phyloP scores from a whole-genome alignment of 179 eudicot genomes.

The Heliamphora ciliata region DNA sequence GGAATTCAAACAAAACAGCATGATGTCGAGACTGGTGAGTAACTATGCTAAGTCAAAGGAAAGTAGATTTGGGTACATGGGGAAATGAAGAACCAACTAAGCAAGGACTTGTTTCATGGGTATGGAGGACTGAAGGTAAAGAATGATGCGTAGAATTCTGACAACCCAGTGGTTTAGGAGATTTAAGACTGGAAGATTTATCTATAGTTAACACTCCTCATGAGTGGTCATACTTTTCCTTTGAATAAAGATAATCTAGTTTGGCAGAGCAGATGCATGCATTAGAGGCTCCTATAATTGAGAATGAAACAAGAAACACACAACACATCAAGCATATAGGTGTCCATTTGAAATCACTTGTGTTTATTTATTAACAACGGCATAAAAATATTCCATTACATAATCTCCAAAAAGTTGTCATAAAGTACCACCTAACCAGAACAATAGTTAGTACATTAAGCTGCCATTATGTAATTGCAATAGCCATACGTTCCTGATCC shows the following conservation, averaged over 20 bases:
- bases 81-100: not conserved
- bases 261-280: not conserved
- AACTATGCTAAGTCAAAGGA: not conserved
- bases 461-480: not conserved
- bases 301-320: not conserved
- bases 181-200: not conserved
- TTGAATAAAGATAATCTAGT: not conserved
- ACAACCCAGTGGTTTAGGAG: not conserved
- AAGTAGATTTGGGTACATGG: not conserved
- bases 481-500: not conserved
- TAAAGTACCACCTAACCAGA: not conserved
- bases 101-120: not conserved
- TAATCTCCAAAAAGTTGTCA: not conserved
- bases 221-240: not conserved
- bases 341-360: not conserved
- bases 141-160: not conserved
- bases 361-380: not conserved
- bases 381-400: not conserved
- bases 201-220: not conserved
- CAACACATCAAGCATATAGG: not conserved
- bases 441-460: no score
- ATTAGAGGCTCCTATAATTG: conserved; percentile 1
- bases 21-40: not conserved
- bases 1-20: not conserved
- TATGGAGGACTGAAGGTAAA: not conserved